Base-by-base conservation (phyloP, 2,329 filamentous ascomycete species). In the Botryotinia calthae region DNA sequence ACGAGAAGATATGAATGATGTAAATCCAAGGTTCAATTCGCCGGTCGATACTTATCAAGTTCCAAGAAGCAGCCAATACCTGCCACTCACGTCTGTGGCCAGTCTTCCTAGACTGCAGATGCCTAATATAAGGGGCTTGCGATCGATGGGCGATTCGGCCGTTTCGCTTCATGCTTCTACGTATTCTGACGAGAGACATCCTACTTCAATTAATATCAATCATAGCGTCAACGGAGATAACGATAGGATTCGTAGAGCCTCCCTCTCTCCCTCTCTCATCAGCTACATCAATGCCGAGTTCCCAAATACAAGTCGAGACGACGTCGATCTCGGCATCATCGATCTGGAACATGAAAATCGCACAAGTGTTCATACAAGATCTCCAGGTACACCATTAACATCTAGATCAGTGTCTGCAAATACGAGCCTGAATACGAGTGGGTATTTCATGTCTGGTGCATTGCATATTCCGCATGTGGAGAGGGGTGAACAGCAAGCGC, bases 281-380 rank as follows among this genome's bases (percentile, higher is more conserved):
- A 72, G 46, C 31, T 46, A 58, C 0, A 42, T 28, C 1, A 48
- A 54, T 6, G 28, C 63, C 9, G 64, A 58, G 48, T 28, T 9
- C 14, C 14, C n/a, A 18, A 28, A 22, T 8, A 34, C 28, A 40
- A 22, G 12, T 40, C 46, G 40, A 59, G 40, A 67, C 8, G 48
- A 67, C 1, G 16, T 72, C 22, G 70, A 72, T 40, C 37, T 72
- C 18, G 40, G 70, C 16, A 72, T 68, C 28, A 51, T 72, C 31
- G 70, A 72, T 58, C 40, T 70, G 12, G 68, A 70, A 28, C 31
- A 46, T 70, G 67, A 70, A 22, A 34, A 62, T 61, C 28, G 51
- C 8, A 14, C 42, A n/a, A 46, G 22, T 25, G 16, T 40, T 18
- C 16, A 22, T 22, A 40, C 34, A 9, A 42, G 34, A 20, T 6